Base-by-base conservation (phyloP, 2,329 filamentous ascomycete species). In the Fusarium coicis region DNA sequence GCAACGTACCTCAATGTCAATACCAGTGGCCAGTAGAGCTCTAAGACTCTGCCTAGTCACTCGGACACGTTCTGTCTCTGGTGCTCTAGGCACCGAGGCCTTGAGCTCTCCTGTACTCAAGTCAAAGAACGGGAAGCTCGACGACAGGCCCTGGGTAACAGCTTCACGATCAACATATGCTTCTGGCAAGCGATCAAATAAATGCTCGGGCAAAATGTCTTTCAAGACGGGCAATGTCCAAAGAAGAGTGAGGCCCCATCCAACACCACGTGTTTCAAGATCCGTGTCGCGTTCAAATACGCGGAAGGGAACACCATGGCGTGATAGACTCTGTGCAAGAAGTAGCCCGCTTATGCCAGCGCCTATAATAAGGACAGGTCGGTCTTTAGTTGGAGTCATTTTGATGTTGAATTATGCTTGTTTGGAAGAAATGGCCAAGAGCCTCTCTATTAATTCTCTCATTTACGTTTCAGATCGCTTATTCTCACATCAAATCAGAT, bases 211-310 rank as follows among this genome's bases (percentile, higher is more conserved):
- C 34, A 92, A 81, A 28, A 91, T 81, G 12, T 82, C 77, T 49
- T 86, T 83, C 44, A 92, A 81, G 4, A 83, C 84, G 0, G 86
- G 83, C 15, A 91, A 83, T 9, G 87, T 88, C 89, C 89, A 92
- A 76, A 91, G 88, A 63, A 92, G 81, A 1, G 89, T 91, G 63
- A 92, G 81, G 7, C 89, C 90, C 91, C 90, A 92, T 69, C 90
- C 89, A 8, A 84, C 81, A 26, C 81, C 87, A 37, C 85, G 87
- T 34, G 83, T 83, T 63, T 79, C 81, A 46, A 87, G 81, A 44
- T 86, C 83, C 10, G 76, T 64, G 70, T 88, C 85, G n/a, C 87
- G 84, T 75, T 90, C 88, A 72, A 88, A 89, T 56, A 90, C 81
- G 34, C 79, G 83, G 73, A 85, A 88, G 9, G 83, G 77, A 10